These are phyloP conservation scores for Quercus phellos DNA, from an alignment of 331 rosid genomes.

Conservation along the genomic window DNA sequence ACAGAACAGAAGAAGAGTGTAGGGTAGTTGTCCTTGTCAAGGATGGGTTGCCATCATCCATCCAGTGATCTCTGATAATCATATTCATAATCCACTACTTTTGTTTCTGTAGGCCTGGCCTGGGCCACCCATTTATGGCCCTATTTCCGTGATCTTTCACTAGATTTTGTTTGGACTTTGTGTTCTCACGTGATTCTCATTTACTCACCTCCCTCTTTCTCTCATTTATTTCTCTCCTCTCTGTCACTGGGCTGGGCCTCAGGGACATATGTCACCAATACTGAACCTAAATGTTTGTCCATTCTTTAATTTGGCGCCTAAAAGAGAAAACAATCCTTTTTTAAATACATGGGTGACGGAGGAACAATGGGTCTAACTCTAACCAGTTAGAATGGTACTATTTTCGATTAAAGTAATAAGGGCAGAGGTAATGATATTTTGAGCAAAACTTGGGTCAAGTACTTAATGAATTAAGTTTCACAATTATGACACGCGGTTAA, in stretches of 20 bases:
- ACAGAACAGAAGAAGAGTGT: background rate
- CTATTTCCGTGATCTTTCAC: constrained; percentile 25
- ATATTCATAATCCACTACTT: background rate
- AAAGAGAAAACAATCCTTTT: background rate
- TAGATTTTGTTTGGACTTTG: constrained; percentile 49
- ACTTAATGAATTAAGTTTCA: too few species aligned
- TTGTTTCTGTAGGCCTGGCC: background rate
- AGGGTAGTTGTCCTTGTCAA: constrained; percentile 33
- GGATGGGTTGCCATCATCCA: constrained; percentile 45
- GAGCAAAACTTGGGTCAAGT: too few species aligned
- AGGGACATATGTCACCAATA: background rate
- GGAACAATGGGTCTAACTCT: too few species aligned
- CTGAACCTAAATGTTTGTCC: background rate
- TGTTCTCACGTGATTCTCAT: constrained; percentile 61
- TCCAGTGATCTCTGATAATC: constrained; percentile 24
- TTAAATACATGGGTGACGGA: too few species aligned
- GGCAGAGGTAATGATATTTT: too few species aligned
- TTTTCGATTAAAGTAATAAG: too few species aligned
- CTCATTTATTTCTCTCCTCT: constrained; percentile 20
- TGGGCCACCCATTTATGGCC: constrained; percentile 3
- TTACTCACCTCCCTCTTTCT: background rate
- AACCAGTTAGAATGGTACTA: too few species aligned
- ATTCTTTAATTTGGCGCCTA: background rate
- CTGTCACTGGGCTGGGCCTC: constrained; percentile 22
- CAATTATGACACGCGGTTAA: too few species aligned